Conservation (phyloP, 345 rosid genomes). For the Euphorbia pulcherrima region DNA sequence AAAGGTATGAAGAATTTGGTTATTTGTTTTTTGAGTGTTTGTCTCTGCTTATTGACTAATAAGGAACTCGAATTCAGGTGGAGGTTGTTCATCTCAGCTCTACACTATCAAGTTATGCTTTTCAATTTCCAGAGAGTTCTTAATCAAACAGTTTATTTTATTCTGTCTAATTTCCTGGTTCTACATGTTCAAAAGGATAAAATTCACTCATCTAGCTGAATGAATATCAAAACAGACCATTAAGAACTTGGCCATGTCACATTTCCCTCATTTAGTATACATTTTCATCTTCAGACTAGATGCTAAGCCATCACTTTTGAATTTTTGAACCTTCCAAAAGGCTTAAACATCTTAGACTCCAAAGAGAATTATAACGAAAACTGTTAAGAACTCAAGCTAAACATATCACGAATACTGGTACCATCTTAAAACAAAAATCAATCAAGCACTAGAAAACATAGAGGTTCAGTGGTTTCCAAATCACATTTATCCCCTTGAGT, state of each 20-base stretch:
- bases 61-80: neutral
- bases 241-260: neutral
- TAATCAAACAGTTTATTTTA: neutral
- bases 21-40: neutral
- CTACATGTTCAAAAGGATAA: neutral
- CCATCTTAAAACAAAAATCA: neutral
- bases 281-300: neutral
- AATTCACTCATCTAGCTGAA: neutral
- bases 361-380: neutral
- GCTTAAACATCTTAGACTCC: neutral
- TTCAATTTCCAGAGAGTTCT: neutral
- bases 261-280: neutral
- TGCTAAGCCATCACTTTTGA: neutral
- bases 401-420: neutral
- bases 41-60: neutral
- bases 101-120: neutral
- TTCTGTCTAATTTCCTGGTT: neutral
- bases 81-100: neutral
- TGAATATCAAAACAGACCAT: neutral
- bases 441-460: neutral
- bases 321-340: neutral
- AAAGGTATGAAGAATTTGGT: too few relatives aligned
- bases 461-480: neutral
- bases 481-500: neutral
- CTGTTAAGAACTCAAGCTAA: neutral